Evolutionary conservation across 2,329 filamentous ascomycete species (phyloP).

Genomic region (Diaporthe aspalathi): DNA sequence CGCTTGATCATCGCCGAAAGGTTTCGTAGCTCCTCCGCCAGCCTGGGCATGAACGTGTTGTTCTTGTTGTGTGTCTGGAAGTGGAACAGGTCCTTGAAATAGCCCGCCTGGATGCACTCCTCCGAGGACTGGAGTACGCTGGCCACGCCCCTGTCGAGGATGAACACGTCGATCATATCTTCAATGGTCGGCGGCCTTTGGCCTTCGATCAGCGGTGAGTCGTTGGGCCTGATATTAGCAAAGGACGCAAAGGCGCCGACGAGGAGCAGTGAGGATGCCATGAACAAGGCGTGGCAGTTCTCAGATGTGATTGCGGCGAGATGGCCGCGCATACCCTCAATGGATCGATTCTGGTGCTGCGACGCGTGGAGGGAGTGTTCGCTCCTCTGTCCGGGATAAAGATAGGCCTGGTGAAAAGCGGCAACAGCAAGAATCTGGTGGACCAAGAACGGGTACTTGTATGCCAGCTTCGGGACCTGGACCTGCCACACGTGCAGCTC

Average conservation of each 20-base stretch:
- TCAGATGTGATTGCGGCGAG: conserved; percentile 45
- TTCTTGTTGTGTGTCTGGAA: conserved; percentile 25
- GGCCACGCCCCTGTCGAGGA: conserved; percentile 48
- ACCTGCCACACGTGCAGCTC: conserved; percentile 48
- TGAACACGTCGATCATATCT: conserved; percentile 49
- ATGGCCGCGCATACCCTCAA: conserved; percentile 46
- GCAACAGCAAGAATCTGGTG: conserved; percentile 49
- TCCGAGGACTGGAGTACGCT: conserved; percentile 46
- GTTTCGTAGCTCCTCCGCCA: conserved; percentile 32
- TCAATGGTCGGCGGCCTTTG: conserved; percentile 42
- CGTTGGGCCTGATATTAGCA: conserved; percentile 41
- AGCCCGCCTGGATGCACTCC: conserved; percentile 40
- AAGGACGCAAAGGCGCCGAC: conserved; percentile 49
- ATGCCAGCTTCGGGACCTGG: conserved; percentile 44
- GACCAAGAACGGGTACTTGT: conserved; percentile 46
- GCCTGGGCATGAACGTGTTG: conserved; percentile 31
- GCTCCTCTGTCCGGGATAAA: conserved; percentile 44
- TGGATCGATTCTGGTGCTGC: conserved; percentile 49
- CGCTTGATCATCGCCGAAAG: conserved; percentile 15
- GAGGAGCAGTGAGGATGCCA: conserved; percentile 47
- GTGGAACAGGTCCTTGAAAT: conserved; percentile 43
- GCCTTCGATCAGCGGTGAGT: conserved; percentile 25
- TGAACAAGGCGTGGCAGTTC: conserved; percentile 50
- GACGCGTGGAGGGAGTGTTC: conserved; percentile 46
- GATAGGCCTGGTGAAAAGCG: conserved; percentile 46